phyloP scores from a whole-genome alignment of 768 basidiomycete species.

The Crepidotus variabilis region DNA sequence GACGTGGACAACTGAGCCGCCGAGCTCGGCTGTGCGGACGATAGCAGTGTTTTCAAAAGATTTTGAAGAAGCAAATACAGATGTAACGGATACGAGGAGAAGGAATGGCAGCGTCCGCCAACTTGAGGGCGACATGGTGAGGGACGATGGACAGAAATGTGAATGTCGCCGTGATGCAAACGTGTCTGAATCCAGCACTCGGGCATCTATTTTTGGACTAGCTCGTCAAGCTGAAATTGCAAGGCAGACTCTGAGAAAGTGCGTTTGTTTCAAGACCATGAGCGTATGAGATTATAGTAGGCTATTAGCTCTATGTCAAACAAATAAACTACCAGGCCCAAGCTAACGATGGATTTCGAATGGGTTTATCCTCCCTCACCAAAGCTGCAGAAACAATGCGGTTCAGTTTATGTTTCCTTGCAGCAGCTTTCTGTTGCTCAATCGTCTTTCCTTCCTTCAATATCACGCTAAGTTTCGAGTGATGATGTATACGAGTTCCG shows the following conservation, averaged over 20 bases:
- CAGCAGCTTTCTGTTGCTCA: slow-evolving; percentile 61
- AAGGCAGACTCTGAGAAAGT: too few relatives aligned
- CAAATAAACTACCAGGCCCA: slow-evolving; percentile 70
- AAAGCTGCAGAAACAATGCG: slow-evolving; percentile 78
- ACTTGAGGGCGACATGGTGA: slow-evolving; percentile 40
- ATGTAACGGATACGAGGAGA: slow-evolving; percentile 35
- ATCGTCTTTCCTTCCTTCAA: slow-evolving; percentile 79
- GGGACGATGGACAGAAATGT: slow-evolving; percentile 17
- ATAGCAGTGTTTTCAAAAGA: slow-evolving; percentile 88
- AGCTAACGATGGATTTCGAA: slow-evolving; percentile 65
- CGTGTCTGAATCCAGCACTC: slow-evolving; percentile 18
- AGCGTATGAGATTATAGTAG: slow-evolving; percentile 4
- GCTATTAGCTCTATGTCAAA: neutral
- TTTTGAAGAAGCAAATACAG: slow-evolving; percentile 33
- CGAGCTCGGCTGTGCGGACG: slow-evolving; percentile 86
- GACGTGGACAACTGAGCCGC: slow-evolving; percentile 83
- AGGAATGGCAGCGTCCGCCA: slow-evolving; percentile 47
- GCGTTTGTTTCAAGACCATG: too few relatives aligned
- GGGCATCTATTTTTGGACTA: slow-evolving; percentile 18
- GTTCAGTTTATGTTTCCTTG: slow-evolving; percentile 63
- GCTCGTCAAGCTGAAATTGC: neutral
- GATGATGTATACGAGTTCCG: slow-evolving; percentile 75
- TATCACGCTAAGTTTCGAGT: slow-evolving; percentile 71
- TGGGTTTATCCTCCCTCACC: slow-evolving; percentile 74
- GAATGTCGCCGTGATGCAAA: neutral